Base-by-base conservation (phyloP, 306 rosid genomes). In the Geum urbanum region DNA sequence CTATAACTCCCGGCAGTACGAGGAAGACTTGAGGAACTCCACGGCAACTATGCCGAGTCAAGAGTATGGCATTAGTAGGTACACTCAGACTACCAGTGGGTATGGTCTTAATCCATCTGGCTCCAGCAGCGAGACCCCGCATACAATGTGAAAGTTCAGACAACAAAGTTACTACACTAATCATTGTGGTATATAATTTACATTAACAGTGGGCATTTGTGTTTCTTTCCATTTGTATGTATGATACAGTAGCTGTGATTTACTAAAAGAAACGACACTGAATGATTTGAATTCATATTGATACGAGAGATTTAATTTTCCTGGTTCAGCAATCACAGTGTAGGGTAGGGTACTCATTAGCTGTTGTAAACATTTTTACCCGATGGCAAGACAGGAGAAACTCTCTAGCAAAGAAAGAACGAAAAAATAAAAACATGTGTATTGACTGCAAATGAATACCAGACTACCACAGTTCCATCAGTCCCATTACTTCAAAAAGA, bases 51-150 rank as follows among this genome's bases (percentile, higher is more conserved):
- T 76, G 13, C 76, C 72, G 43, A 58, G 71, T 75, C 80, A 65
- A 62, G 85, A 45, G 6, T 73, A 47, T 51, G 77, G 84, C 43
- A 48, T 69, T 45, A 67, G 73, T 27, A 77, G 63, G 65, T 76
- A 49, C 65, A 77, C 81, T 63, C 85, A 73, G 18, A 84, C 79
- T 39, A 83, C 86, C 70, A 79, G 88, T 4, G 88, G 81, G 71
- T 83, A 9, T 27, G 87, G 86, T 45, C 73, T 68, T 57, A 58
- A 54, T 63, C 80, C 71, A 14, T 87, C 85, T n/a, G 41, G 46
- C 76, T 87, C 85, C 0, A 79, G 86, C 69, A 77, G 81, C 19
- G 82, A 79, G 56, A 64, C 48, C 70, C 71, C 52, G 51, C 72
- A 76, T 74, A 72, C 69, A 63, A 32, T 69, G 37, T 27, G 54